Percentiles rank a stretch among this genome's conserved stretches.
Conservation (phyloP, 1,139 yeast genomes). For the Lodderomyces metapsilosis region DNA sequence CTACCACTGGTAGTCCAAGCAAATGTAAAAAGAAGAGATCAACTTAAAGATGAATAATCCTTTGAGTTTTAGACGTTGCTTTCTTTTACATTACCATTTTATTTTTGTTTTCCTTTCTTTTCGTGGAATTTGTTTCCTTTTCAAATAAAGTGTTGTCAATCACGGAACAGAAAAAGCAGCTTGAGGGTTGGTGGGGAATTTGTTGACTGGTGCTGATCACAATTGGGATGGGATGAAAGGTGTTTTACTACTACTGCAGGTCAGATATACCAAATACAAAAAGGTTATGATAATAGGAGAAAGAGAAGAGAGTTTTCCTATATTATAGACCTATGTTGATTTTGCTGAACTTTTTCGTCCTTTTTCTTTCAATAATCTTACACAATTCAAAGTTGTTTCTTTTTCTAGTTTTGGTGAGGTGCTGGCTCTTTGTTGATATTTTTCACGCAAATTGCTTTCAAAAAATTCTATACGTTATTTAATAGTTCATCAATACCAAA, state of each 20-base stretch:
- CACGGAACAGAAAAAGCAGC: background rate
- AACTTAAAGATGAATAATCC: background rate
- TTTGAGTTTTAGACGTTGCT: background rate
- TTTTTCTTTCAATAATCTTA: too few relatives aligned
- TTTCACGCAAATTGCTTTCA: background rate
- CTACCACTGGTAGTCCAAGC: slow-evolving; percentile 15
- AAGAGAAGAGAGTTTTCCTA: background rate
- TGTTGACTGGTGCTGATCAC: background rate
- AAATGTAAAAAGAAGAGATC: slow-evolving; percentile 14
- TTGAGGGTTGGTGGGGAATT: background rate
- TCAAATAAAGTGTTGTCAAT: background rate
- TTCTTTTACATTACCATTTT: background rate
- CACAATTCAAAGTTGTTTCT: too few relatives aligned
- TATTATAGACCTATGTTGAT: background rate
- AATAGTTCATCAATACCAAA: background rate
- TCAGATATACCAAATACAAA: background rate
- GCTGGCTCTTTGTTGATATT: background rate
- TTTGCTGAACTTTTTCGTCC: background rate
- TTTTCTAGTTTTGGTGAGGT: background rate
- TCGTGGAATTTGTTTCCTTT: background rate
- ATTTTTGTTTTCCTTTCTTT: background rate
- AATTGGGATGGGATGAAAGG: too few relatives aligned
- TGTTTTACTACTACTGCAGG: too few relatives aligned
- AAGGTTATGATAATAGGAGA: background rate
- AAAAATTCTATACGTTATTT: slow-evolving; percentile 2